Conservation (phyloP, 2,329 filamentous ascomycete species). For the Paraphoma chrysanthemicola region DNA sequence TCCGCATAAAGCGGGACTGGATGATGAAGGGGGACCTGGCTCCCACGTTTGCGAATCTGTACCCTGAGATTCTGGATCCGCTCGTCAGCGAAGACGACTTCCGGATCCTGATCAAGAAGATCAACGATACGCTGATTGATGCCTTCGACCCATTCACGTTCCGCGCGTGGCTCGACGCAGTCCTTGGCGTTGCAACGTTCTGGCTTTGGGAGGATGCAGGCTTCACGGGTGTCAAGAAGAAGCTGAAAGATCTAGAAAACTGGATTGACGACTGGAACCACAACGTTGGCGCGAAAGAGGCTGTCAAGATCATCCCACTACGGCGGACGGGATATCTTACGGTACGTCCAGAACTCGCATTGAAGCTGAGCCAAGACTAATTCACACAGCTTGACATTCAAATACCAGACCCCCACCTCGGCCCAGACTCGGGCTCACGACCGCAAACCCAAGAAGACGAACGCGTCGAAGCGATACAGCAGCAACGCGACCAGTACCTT, state of each 20-base stretch:
- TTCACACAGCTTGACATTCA: constrained; percentile 75
- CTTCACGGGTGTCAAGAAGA: constrained; percentile 74
- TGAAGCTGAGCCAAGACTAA: not conserved
- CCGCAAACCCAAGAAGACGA: constrained; percentile 38
- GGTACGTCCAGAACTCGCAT: constrained; percentile 56
- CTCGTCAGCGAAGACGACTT: constrained; percentile 87
- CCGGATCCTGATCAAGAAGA: constrained; percentile 76
- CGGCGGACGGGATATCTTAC: constrained; percentile 88
- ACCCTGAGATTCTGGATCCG: constrained; percentile 93
- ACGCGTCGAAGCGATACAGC: constrained; percentile 7
- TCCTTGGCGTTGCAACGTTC: constrained; percentile 82
- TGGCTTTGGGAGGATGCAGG: constrained; percentile 96
- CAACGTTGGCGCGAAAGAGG: constrained; percentile 64
- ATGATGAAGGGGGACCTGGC: constrained; percentile 87
- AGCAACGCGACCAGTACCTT: constrained; percentile 24
- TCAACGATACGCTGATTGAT: constrained; percentile 79
- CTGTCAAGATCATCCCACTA: constrained; percentile 78
- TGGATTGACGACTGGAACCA: constrained; percentile 90
- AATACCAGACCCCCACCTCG: constrained; percentile 78
- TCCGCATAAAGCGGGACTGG: constrained; percentile 91
- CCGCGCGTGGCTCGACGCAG: constrained; percentile 79
- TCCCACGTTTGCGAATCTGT: constrained; percentile 92
- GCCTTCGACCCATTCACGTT: constrained; percentile 80
- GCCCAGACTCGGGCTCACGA: constrained; percentile 39
- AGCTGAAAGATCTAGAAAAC: constrained; percentile 72